A percentile compares a stretch with the other conserved stretches of the same genome.
These are phyloP conservation scores for Kernera saxatilis DNA, from an alignment of 345 rosid species.

Conservation along the genomic window DNA sequence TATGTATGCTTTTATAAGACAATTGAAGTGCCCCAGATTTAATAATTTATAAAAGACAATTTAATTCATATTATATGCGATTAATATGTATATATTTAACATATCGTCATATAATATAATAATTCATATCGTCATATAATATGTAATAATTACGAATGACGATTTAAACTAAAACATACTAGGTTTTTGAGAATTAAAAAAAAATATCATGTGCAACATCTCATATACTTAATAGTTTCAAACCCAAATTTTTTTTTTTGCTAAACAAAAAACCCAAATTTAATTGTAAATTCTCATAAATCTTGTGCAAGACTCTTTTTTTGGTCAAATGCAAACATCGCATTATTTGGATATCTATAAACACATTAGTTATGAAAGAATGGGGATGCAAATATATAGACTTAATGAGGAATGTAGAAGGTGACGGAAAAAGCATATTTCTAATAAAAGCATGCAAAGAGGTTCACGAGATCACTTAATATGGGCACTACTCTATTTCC, in stretches of 20 bases:
- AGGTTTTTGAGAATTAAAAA: neutral
- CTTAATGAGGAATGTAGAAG: constrained; percentile 21
- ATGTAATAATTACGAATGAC: neutral
- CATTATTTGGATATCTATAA: neutral
- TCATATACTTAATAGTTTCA: neutral
- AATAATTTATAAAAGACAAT: neutral
- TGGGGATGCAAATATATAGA: neutral
- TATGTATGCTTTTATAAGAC: neutral
- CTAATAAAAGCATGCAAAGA: constrained; percentile 34
- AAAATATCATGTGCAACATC: neutral
- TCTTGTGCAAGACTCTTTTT: neutral
- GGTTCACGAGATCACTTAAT: constrained; percentile 34
- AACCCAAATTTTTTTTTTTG: neutral
- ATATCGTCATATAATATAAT: no score
- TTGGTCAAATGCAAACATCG: neutral
- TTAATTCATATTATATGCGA: no score
- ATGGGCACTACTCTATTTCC: constrained; percentile 26
- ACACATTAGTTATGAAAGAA: neutral
- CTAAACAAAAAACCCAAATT: neutral
- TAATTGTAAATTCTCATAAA: neutral
- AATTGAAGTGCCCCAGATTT: neutral
- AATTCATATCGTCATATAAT: no score
- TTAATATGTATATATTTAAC: no score
- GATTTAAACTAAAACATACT: neutral
- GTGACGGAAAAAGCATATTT: constrained; percentile 35